These are phyloP conservation scores for Sporothrix inflata DNA, from an alignment of 2,329 filamentous ascomycete genomes.

Conservation along the genomic window DNA sequence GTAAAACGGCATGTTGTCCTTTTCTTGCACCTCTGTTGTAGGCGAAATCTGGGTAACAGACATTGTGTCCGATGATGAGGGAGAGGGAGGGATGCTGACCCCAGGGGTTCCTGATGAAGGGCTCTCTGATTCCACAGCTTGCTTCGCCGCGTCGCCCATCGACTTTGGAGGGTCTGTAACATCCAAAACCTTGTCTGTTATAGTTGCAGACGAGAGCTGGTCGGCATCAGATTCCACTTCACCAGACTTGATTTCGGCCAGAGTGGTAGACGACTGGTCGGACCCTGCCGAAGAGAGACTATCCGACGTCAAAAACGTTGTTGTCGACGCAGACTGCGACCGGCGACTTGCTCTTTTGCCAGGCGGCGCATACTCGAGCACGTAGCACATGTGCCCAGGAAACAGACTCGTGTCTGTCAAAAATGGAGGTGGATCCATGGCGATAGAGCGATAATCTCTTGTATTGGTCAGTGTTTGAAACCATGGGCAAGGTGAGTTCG, in stretches of 20 bases:
- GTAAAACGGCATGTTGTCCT: neutral
- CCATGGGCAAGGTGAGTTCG: too few species aligned
- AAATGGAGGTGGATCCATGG: neutral
- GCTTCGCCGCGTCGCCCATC: too few species aligned
- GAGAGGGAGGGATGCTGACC: too few species aligned
- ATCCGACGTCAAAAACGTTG: neutral
- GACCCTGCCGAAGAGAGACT: neutral
- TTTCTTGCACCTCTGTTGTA: neutral
- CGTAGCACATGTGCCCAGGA: neutral
- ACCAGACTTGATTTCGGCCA: too few species aligned
- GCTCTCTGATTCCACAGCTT: too few species aligned
- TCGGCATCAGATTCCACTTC: neutral
- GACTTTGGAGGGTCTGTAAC: too few species aligned
- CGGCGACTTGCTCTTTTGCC: neutral
- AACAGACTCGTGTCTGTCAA: neutral
- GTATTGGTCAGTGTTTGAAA: too few species aligned
- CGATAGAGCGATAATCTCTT: too few species aligned
- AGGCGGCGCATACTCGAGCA: neutral
- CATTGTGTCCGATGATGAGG: neutral
- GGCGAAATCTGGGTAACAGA: neutral
- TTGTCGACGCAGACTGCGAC: neutral
- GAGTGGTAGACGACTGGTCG: neutral
- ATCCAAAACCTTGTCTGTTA: too few species aligned
- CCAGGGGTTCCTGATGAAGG: too few species aligned
- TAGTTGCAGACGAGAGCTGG: neutral